Evolutionary conservation across 345 rosid genomes (phyloP).

Genomic region (Clarkia xantiana): DNA sequence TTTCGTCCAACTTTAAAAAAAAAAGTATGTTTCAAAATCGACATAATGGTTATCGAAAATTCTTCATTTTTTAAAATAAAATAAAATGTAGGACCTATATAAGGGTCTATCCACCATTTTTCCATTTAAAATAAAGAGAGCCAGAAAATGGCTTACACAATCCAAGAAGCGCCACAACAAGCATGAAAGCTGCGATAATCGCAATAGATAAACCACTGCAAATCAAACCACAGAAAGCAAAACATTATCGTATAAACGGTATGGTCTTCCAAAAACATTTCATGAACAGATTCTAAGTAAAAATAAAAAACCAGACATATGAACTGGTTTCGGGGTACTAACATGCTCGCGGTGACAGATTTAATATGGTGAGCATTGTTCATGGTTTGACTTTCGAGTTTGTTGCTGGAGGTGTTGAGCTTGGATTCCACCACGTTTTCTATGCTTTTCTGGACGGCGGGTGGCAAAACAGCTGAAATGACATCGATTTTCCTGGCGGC

Average conservation of each 20-base stretch:
- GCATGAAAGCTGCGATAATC: slow-evolving; percentile 83
- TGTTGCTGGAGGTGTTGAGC: slow-evolving; percentile 48
- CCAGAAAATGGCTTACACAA: slow-evolving; percentile 47
- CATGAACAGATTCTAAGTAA: no score
- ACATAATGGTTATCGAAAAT: no score
- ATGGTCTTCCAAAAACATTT: no score
- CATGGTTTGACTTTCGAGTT: slow-evolving; percentile 41
- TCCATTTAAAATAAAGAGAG: no score
- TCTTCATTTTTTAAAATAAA: no score
- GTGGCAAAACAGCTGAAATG: slow-evolving; percentile 29
- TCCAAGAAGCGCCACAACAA: slow-evolving; percentile 73
- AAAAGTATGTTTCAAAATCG: no score
- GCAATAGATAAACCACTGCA: slow-evolving; percentile 69
- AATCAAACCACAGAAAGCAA: not conserved
- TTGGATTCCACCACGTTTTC: slow-evolving; percentile 34
- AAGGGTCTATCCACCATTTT: no score
- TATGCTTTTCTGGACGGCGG: slow-evolving; percentile 27
- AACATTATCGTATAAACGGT: not conserved
- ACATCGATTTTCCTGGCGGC: slow-evolving; percentile 50
- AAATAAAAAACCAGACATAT: not conserved
- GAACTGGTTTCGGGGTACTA: slow-evolving; percentile 3
- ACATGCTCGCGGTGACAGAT: slow-evolving; percentile 48
- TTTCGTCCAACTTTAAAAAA: no score
- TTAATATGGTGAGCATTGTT: slow-evolving; percentile 50
- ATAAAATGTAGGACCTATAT: no score